A percentile compares a stretch with the other conserved stretches of the same genome.
Conservation (phyloP, 352 stramenopile genomes). For the Globisporangium spiculum region DNA sequence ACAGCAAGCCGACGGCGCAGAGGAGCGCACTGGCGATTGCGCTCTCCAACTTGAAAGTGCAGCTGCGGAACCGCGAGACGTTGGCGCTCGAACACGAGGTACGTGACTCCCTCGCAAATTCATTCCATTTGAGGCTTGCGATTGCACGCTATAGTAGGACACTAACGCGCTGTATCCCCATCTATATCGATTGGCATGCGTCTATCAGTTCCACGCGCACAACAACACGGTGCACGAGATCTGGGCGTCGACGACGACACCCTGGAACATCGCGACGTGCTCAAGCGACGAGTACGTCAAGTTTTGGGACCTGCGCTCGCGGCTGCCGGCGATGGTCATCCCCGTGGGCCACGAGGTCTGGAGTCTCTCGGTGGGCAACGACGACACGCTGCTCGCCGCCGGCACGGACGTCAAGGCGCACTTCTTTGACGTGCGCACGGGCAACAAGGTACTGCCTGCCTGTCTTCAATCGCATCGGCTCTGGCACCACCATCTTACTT, state of each 20-base stretch:
- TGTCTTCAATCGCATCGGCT: too few relatives aligned
- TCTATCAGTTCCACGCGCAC: constrained; percentile 59
- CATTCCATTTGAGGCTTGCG: background rate
- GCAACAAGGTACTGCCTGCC: constrained; percentile 25
- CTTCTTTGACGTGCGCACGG: constrained; percentile 79
- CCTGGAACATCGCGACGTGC: constrained; percentile 72
- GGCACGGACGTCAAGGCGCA: constrained; percentile 76
- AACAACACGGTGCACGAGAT: constrained; percentile 81
- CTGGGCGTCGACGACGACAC: constrained; percentile 60
- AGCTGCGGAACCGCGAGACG: constrained; percentile 70
- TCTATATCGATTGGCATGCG: background rate
- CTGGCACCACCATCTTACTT: too few relatives aligned
- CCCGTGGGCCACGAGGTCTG: constrained; percentile 69
- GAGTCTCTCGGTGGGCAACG: constrained; percentile 73
- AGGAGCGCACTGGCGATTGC: constrained; percentile 55
- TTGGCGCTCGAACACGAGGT: constrained; percentile 61
- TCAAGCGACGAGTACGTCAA: constrained; percentile 86
- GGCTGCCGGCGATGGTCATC: constrained; percentile 57
- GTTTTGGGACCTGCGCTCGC: constrained; percentile 75
- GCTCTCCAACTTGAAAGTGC: constrained; percentile 63
- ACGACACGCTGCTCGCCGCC: constrained; percentile 69
- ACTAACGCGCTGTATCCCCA: background rate
- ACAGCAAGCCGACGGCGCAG: constrained; percentile 62
- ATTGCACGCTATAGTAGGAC: too few relatives aligned
- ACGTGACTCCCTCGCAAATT: background rate